Evolutionary conservation across 768 basidiomycete species (phyloP).

Genomic region (Boletus reticuloceps): DNA sequence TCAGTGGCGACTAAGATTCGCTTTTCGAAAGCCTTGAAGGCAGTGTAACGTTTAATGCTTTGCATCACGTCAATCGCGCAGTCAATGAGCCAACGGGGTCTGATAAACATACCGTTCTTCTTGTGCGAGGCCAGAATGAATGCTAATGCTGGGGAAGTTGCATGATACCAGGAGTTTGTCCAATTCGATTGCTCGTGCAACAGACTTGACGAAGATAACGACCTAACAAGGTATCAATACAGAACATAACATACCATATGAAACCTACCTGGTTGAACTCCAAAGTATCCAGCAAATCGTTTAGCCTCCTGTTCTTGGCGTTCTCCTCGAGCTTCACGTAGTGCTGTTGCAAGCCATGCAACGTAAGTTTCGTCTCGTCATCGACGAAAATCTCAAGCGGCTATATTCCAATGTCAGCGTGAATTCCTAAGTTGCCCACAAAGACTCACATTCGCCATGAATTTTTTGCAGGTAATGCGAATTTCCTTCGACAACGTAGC

Average conservation of each 20-base stretch:
- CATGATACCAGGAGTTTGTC: constrained; percentile 95
- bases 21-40: constrained; percentile 99
- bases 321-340: constrained; percentile 96
- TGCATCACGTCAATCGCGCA: constrained; percentile 4
- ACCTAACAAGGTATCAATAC: constrained; percentile 53
- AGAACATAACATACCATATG: not conserved
- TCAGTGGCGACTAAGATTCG: constrained; percentile 98
- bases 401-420: constrained; percentile 39
- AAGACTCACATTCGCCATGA: constrained; percentile 91
- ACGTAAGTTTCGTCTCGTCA: constrained; percentile 96
- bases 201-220: constrained; percentile 99
- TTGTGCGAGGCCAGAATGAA: constrained; percentile 92
- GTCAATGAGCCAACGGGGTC: not conserved
- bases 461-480: constrained; percentile 97
- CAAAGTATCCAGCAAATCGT: constrained; percentile 90
- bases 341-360: constrained; percentile 98
- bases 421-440: not conserved
- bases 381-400: constrained; percentile 99
- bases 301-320: constrained; percentile 95
- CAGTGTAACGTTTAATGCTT: constrained; percentile 92
- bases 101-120: constrained; percentile 80
- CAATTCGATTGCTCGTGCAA: constrained; percentile 92
- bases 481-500: constrained; percentile 98
- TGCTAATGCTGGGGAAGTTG: constrained; percentile 97
- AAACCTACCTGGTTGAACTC: constrained; percentile 92